Percentiles rank a stretch among this genome's conserved stretches.
phyloP scores from a whole-genome alignment of 164 flowering plant genomes.

The Echeveria elegans region DNA sequence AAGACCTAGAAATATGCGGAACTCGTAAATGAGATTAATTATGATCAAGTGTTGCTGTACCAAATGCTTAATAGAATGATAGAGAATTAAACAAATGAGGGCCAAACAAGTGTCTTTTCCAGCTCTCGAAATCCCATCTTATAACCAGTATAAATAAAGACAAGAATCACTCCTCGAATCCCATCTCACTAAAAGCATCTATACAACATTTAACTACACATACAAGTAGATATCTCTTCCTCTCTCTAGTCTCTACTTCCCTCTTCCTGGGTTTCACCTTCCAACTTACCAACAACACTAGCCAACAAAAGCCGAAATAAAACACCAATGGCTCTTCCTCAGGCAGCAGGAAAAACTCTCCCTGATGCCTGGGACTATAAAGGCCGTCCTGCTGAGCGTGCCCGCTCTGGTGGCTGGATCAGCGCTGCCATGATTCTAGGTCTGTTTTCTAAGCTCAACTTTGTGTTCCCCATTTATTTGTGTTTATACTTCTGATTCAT shows the following conservation, averaged over 20 bases:
- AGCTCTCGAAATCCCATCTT: conserved; percentile 5
- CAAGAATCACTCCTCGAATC: not conserved
- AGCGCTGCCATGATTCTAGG: conserved; percentile 91
- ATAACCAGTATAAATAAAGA: conserved; percentile 1
- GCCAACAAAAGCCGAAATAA: not conserved
- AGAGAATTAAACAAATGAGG: conserved; percentile 2
- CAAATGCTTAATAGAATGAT: conserved; percentile 3
- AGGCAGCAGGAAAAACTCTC: conserved; percentile 32
- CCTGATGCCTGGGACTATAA: conserved; percentile 84
- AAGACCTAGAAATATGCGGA: conserved; percentile 49
- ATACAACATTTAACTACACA: conserved; percentile 14
- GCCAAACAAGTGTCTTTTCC: conserved; percentile 9
- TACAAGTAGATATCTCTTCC: not conserved
- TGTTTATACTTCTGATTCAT: too few relatives aligned
- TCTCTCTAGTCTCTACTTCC: conserved; percentile 59
- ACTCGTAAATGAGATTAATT: not conserved
- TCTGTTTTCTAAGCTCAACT: conserved; percentile 13
- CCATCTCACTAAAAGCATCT: not conserved
- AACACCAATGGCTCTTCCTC: conserved; percentile 34
- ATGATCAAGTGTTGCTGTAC: not conserved
- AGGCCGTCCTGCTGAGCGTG: conserved; percentile 53
- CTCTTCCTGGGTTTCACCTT: conserved; percentile 6
- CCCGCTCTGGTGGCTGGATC: conserved; percentile 84
- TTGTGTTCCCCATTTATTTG: conserved; percentile 73
- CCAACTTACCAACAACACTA: not conserved